Conservation (phyloP, 2,329 filamentous ascomycete genomes). For the Diaporthe destruens region DNA sequence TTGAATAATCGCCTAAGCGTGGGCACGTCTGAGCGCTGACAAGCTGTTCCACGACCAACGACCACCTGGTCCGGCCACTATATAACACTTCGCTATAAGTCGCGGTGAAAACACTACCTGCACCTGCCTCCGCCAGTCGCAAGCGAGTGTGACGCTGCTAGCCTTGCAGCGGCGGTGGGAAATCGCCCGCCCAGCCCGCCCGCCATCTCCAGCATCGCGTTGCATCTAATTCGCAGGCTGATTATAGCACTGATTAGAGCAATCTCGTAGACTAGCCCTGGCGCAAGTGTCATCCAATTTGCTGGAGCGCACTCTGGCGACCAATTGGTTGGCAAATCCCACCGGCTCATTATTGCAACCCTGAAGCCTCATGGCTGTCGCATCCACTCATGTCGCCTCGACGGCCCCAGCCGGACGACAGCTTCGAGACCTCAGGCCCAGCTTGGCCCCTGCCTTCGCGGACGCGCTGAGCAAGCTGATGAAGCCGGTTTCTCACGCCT, state of each 20-base stretch:
- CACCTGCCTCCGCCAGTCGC: conserved; percentile 30
- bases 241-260: not conserved
- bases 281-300: conserved; percentile 26
- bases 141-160: conserved; percentile 38
- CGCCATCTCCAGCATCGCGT: conserved; percentile 6
- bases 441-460: not conserved
- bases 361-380: conserved; percentile 30
- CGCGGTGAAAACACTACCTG: conserved; percentile 21
- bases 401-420: conserved; percentile 1
- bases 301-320: not conserved
- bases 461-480: conserved; percentile 5
- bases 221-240: not conserved
- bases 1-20: conserved; percentile 26
- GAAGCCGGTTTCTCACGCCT: not conserved
- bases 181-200: not conserved
- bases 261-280: not conserved
- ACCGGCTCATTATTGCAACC: conserved; percentile 14
- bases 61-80: not conserved
- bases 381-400: conserved; percentile 30
- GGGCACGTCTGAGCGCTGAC: conserved; percentile 27
- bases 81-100: not conserved
- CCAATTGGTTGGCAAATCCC: conserved; percentile 17
- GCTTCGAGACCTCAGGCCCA: not conserved
- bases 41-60: conserved; percentile 8
- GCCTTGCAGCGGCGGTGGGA: not conserved